phyloP scores from a whole-genome alignment of 208 protist species.

The Trypanosomatidae sp. region DNA sequence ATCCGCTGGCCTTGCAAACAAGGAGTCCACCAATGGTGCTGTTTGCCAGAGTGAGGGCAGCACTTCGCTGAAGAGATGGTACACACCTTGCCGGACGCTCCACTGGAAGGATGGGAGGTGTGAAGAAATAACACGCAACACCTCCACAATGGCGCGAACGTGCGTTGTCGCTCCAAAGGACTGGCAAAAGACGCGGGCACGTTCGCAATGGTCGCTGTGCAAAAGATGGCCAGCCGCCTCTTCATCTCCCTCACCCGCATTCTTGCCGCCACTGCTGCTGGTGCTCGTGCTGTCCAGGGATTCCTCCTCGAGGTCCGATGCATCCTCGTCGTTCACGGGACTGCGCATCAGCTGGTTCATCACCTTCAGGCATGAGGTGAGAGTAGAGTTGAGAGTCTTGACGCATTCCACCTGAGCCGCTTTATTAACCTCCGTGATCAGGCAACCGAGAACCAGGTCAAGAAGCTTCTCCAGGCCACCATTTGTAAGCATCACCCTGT shows the following conservation, averaged over 20 bases:
- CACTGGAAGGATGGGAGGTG: constrained; percentile 14
- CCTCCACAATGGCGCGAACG: constrained; percentile 6
- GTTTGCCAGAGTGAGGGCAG: constrained; percentile 17
- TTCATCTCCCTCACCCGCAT: not conserved
- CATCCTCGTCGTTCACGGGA: not conserved
- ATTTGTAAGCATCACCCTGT: constrained; percentile 4
- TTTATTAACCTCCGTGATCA: constrained; percentile 32
- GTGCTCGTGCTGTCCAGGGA: constrained; percentile 4
- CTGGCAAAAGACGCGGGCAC: constrained; percentile 5
- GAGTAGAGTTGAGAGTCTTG: constrained; percentile 15
- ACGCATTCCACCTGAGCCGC: constrained; percentile 42
- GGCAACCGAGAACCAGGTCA: constrained; percentile 12
- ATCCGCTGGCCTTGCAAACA: not conserved
- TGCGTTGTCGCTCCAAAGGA: constrained; percentile 6
- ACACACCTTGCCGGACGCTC: constrained; percentile 26
- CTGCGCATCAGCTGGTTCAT: not conserved
- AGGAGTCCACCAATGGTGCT: constrained; percentile 4
- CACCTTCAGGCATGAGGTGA: constrained; percentile 7
- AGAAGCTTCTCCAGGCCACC: constrained; percentile 21
- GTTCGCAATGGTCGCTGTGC: not conserved
- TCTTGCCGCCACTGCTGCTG: constrained; percentile 1
- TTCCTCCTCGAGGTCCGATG: constrained; percentile 13
- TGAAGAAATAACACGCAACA: constrained; percentile 3
- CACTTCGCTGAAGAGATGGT: constrained; percentile 21
- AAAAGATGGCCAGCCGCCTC: not conserved